Base-by-base conservation (phyloP, 306 rosid genomes). In the Mimosa pudica region DNA sequence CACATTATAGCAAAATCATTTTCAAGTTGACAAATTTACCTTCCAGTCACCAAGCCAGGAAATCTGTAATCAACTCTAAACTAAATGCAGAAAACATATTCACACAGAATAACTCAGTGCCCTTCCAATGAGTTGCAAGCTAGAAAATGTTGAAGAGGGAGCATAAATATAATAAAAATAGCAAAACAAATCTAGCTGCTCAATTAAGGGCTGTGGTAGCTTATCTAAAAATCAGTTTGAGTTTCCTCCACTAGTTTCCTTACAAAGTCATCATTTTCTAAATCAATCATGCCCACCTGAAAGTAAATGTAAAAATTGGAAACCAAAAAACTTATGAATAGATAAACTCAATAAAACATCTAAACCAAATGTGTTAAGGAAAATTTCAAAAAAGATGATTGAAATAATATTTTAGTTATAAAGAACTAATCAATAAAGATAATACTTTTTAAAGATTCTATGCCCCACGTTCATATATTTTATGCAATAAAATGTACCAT, bases 251-350 rank as follows among this genome's bases (percentile, higher is more conserved):
- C 30, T 24, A 24, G 30, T 24, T 24, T 24, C 30, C 30, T 24
- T 24, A 24, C 30, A 24, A 24, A 24, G 30, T 90, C 94, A 77
- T 93, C 99, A 75, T 82, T 86, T 83, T 93, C 99, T 90, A 95
- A 84, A 88, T 95, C 93, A 47, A 90, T 58, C 88, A 93, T 81
- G 67, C 99, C 98, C 80, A 95, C 88, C 99, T 95, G 91, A 69
- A 74, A 46, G 73, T 7, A 62, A 71, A 74, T 49, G 80, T 14
- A 76, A 10, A 54, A 54, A 49, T 36, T 58, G 8, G 71, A 77
- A 73, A 75, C 51, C 46, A 6, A 68, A 11, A 14, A 51, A 18
- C 6, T 49, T 38, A 24, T 24, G 30, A 38, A 38, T 38, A 61
- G 68, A 62, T 76, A 79, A 79, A 54, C 65, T 71, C 82, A 55